phyloP scores from a whole-genome alignment of 2,329 filamentous ascomycete genomes.

The Penicillium polonicum region DNA sequence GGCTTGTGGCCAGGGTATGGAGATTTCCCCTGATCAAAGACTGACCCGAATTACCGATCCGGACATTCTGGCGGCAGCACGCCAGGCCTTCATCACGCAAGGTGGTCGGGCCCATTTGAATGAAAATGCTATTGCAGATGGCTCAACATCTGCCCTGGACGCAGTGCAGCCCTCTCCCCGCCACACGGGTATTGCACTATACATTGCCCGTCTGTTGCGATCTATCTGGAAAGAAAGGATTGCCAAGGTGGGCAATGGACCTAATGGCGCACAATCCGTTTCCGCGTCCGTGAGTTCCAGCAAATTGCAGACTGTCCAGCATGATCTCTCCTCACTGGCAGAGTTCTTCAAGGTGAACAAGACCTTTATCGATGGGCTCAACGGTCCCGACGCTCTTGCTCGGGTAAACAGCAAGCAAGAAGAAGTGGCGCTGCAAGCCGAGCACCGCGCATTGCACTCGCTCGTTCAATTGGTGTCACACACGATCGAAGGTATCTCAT shows the following conservation, averaged over 20 bases:
- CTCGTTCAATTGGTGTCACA: slow-evolving; percentile 81
- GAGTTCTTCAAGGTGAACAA: slow-evolving; percentile 86
- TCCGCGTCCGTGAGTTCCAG: slow-evolving; percentile 62
- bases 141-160: slow-evolving; percentile 67
- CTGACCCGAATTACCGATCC: slow-evolving; percentile 73
- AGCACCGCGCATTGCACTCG: slow-evolving; percentile 88
- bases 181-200: slow-evolving; percentile 83
- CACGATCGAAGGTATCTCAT: slow-evolving; percentile 95
- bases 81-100: slow-evolving; percentile 88
- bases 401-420: slow-evolving; percentile 79
- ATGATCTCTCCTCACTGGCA: slow-evolving; percentile 73
- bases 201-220: slow-evolving; percentile 82
- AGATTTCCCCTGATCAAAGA: slow-evolving; percentile 70
- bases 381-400: slow-evolving; percentile 83
- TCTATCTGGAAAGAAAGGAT: slow-evolving; percentile 83
- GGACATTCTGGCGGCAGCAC: slow-evolving; percentile 69
- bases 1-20: slow-evolving; percentile 87
- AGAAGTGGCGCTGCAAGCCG: slow-evolving; percentile 86
- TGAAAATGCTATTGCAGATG: slow-evolving; percentile 67
- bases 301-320: slow-evolving; percentile 76
- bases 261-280: slow-evolving; percentile 63
- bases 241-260: slow-evolving; percentile 55
- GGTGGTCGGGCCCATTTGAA: slow-evolving; percentile 83
- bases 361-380: slow-evolving; percentile 86
- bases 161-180: slow-evolving; percentile 83